Percentiles rank a stretch among this genome's conserved stretches.
Evolutionary conservation across 192 early-diverging fungal species (phyloP).

Genomic region (Linnemannia elongata): DNA sequence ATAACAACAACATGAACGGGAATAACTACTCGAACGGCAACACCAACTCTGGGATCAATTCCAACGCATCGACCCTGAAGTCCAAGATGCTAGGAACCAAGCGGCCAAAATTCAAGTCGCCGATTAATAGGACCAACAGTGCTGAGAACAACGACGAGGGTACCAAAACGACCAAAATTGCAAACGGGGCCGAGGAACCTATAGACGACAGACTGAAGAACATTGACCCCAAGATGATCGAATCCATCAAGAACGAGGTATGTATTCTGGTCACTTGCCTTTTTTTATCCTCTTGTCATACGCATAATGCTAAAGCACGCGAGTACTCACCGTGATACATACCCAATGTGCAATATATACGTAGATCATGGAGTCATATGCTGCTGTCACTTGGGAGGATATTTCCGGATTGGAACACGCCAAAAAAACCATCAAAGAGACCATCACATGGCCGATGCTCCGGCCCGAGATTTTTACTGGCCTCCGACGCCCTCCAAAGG

Average conservation of each 20-base stretch:
- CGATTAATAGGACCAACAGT: conserved; percentile 43
- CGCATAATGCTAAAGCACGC: background rate
- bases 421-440: conserved; percentile 83
- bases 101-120: conserved; percentile 64
- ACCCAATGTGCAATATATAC: background rate
- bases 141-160: conserved; percentile 22
- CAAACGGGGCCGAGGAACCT: conserved; percentile 34
- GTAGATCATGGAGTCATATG: conserved; percentile 73
- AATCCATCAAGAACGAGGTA: conserved; percentile 90
- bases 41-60: background rate
- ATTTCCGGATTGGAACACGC: conserved; percentile 89
- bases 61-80: conserved; percentile 6
- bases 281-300: background rate
- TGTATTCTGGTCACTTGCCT: too few relatives aligned
- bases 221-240: conserved; percentile 89
- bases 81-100: conserved; percentile 39
- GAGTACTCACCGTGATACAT: background rate
- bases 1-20: conserved; percentile 7
- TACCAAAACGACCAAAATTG: background rate
- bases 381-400: conserved; percentile 83
- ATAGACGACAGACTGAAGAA: conserved; percentile 84
- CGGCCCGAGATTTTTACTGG: conserved; percentile 88
- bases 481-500: conserved; percentile 85
- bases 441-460: conserved; percentile 86
- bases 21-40: background rate